A percentile compares a stretch with the other conserved stretches of the same genome.
phyloP scores from a whole-genome alignment of 2,329 filamentous ascomycete genomes.

The Dothideomycetes sp. region DNA sequence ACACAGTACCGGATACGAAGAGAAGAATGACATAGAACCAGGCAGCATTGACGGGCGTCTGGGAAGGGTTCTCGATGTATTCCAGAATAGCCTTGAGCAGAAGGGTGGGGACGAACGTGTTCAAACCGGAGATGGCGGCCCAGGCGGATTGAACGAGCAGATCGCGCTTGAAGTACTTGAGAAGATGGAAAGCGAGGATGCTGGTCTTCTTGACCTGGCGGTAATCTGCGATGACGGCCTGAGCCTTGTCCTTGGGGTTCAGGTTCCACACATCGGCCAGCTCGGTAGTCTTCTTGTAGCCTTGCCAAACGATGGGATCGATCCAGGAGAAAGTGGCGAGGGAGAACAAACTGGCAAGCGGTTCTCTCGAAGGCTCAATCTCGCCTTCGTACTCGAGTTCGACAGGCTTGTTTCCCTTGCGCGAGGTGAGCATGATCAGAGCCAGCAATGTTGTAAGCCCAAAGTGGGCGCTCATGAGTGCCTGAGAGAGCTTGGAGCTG shows the following conservation, averaged over 20 bases:
- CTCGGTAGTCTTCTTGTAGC: conserved; percentile 76
- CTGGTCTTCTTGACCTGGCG: conserved; percentile 76
- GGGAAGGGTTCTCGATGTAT: conserved; percentile 76
- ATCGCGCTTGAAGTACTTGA: conserved; percentile 72
- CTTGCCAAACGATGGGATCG: conserved; percentile 78
- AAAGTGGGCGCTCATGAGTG: conserved; percentile 66
- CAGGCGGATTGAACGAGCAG: conserved; percentile 70
- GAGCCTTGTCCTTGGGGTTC: conserved; percentile 77
- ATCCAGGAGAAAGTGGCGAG: conserved; percentile 85
- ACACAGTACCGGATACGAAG: conserved; percentile 70
- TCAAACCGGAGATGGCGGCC: conserved; percentile 68
- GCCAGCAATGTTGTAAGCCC: conserved; percentile 64
- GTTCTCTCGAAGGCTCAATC: conserved; percentile 78
- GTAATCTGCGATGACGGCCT: conserved; percentile 69
- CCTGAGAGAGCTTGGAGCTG: conserved; percentile 51
- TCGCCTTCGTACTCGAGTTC: conserved; percentile 81
- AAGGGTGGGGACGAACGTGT: conserved; percentile 86
- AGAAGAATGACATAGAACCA: conserved; percentile 94
- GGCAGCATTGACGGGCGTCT: conserved; percentile 72
- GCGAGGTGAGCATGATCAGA: conserved; percentile 65
- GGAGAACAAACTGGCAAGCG: conserved; percentile 79
- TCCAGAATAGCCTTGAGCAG: conserved; percentile 85
- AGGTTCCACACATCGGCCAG: conserved; percentile 88
- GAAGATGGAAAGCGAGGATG: conserved; percentile 66
- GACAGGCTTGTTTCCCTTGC: conserved; percentile 87